Percentiles rank a stretch among this genome's conserved stretches.
Evolutionary conservation across 805 yeast species (phyloP).

Genomic region (Candida silvatica): DNA sequence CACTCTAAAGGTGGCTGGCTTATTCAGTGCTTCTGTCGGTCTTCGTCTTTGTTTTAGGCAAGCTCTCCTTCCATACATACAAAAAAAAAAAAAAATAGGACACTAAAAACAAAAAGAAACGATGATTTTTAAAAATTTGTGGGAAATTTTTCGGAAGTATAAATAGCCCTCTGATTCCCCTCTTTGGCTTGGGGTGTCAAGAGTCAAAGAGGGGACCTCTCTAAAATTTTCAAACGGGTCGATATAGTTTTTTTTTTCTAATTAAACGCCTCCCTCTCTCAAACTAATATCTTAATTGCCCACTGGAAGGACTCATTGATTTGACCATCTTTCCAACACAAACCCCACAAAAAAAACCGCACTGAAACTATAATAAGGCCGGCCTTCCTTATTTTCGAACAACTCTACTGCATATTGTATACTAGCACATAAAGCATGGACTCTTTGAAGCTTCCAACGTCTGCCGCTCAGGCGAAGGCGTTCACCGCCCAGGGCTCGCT

Average conservation of each 20-base stretch:
- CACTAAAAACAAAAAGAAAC: neutral
- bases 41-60: no score
- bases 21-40: no score
- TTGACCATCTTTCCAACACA: constrained; percentile 19
- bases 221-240: no score
- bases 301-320: constrained; percentile 20
- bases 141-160: constrained; percentile 10
- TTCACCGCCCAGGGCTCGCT: constrained; percentile 62
- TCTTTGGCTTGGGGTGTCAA: no score
- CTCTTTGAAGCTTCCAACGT: constrained; percentile 65
- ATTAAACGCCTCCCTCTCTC: no score
- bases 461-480: constrained; percentile 68
- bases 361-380: neutral
- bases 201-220: no score
- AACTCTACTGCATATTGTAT: constrained; percentile 2
- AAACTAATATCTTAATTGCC: constrained; percentile 1
- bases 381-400: neutral
- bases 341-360: neutral
- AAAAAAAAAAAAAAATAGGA: no score
- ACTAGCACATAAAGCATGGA: constrained; percentile 37
- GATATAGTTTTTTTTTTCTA: no score
- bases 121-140: constrained; percentile 4
- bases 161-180: constrained; percentile 14
- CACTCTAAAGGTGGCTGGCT: no score
- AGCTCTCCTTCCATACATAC: no score